Evolutionary conservation across 208 protist genomes (phyloP).

Genomic region (Angomonas deanei): DNA sequence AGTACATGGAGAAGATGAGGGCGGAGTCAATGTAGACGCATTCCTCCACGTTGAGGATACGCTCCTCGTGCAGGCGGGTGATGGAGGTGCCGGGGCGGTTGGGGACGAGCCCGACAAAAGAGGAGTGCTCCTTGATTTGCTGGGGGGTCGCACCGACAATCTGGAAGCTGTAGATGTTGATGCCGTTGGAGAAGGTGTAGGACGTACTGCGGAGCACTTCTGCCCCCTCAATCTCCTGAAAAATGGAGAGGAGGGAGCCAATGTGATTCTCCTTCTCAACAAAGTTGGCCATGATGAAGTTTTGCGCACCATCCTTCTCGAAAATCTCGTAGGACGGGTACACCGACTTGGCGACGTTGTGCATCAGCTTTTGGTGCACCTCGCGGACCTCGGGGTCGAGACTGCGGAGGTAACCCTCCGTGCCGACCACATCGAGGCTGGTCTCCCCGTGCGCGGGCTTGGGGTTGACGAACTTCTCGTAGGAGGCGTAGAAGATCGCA

Average conservation of each 20-base stretch:
- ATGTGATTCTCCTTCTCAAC: constrained; percentile 56
- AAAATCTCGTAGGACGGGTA: constrained; percentile 43
- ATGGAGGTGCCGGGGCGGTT: constrained; percentile 60
- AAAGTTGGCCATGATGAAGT: constrained; percentile 69
- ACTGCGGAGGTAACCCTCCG: constrained; percentile 21
- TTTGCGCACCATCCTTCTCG: constrained; percentile 19
- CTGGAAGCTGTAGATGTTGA: constrained; percentile 70
- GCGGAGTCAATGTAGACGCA: constrained; percentile 68
- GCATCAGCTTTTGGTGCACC: constrained; percentile 32
- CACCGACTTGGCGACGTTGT: constrained; percentile 44
- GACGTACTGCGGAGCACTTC: constrained; percentile 43
- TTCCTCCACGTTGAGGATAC: constrained; percentile 50
- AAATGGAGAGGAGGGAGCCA: constrained; percentile 56
- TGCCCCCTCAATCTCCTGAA: constrained; percentile 55
- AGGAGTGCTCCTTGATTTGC: constrained; percentile 45
- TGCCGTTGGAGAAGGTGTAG: constrained; percentile 78
- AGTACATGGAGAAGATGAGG: constrained; percentile 85
- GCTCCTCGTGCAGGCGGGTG: constrained; percentile 60
- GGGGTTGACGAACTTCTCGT: constrained; percentile 38
- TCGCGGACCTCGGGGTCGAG: constrained; percentile 10
- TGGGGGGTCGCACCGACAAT: constrained; percentile 28
- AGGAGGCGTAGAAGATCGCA: constrained; percentile 50
- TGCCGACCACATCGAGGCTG: constrained; percentile 39
- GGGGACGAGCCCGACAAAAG: constrained; percentile 62
- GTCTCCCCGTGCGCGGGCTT: constrained; percentile 20